Evolutionary conservation across 306 rosid species (phyloP), one percentile per base, ranked within the genome.

Genomic region (Ceratonia siliqua): DNA sequence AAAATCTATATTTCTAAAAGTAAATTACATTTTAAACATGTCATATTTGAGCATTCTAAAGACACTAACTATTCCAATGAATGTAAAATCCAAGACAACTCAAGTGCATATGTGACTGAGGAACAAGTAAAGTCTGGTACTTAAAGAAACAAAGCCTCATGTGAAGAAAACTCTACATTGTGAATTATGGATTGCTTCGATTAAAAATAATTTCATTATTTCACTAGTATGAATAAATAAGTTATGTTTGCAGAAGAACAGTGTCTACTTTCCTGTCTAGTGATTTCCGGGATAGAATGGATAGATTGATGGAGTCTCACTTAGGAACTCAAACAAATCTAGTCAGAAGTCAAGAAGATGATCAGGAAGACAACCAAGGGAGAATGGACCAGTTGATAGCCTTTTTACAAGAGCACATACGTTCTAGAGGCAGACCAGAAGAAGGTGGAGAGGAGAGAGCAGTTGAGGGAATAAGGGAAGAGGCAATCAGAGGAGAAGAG

Each of bases 181-280:
- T 36, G 35, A 27, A 18, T 20, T 52, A 5, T 22, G 18, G 18
- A 42, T 15, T 28, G 25, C 1, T 20, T 33, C 35, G 2, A 22
- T n/a, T n/a, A 48, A 3, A 30, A 27, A 24, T 41, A 2, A 2
- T 38, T 73, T 33, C 55, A 25, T 74, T 53, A 30, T 70, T 33
- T 64, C 21, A 77, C 35, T 42, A 53, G 50, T 57, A 33, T 70
- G 73, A 79, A 65, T 55, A 55, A 58, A 22, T 25, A 52, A 43
- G 55, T 65, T 22, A 10, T 74, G 57, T 64, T 54, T 82, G 58
- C 90, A 93, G 99, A 70, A 83, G 78, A 73, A 89, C 95, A 35
- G 99, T 94, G 58, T 92, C 99, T 33, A 86, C 39, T 78, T 87
- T 86, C 84, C 95, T 92, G 61, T 54, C 89, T 1, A 82, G 99